phyloP scores from a whole-genome alignment of 164 flowering plant species.

The Malania oleifera region DNA sequence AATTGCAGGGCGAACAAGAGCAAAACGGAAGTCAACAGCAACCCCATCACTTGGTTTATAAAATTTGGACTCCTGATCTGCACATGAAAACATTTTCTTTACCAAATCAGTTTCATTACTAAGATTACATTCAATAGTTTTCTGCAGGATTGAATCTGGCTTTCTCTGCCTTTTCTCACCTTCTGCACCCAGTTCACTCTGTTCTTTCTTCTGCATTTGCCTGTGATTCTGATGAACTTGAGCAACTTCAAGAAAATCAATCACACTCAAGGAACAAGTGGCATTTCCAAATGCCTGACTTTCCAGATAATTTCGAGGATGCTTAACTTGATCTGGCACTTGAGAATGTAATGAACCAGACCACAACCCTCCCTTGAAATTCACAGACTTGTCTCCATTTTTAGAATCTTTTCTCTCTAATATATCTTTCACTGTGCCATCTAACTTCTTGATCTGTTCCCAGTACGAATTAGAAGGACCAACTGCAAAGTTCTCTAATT shows the following conservation, averaged over 20 bases:
- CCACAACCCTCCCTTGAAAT: constrained; percentile 7
- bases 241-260: constrained; percentile 77
- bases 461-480: constrained; percentile 35
- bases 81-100: constrained; percentile 21
- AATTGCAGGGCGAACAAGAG: constrained; percentile 13
- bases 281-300: constrained; percentile 16
- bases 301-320: constrained; percentile 1
- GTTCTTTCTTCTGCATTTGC: constrained; percentile 13
- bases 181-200: constrained; percentile 17
- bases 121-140: constrained; percentile 5
- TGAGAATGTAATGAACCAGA: constrained; percentile 16
- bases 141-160: constrained; percentile 21
- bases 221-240: constrained; percentile 16
- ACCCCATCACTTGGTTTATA: constrained; percentile 18
- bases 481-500: constrained; percentile 15
- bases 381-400: constrained; percentile 8
- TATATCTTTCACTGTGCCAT: constrained; percentile 44
- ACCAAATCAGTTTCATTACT: constrained; percentile 25
- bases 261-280: constrained; percentile 23
- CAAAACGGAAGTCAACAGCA: constrained; percentile 14
- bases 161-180: constrained; percentile 27
- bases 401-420: constrained; percentile 23
- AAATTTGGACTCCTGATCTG: constrained; percentile 16
- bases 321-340: constrained; percentile 13
- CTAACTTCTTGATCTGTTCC: constrained; percentile 56